These are phyloP conservation scores for Rachicladosporium sp. DNA, from an alignment of 2,329 filamentous ascomycete species.

Conservation along the genomic window DNA sequence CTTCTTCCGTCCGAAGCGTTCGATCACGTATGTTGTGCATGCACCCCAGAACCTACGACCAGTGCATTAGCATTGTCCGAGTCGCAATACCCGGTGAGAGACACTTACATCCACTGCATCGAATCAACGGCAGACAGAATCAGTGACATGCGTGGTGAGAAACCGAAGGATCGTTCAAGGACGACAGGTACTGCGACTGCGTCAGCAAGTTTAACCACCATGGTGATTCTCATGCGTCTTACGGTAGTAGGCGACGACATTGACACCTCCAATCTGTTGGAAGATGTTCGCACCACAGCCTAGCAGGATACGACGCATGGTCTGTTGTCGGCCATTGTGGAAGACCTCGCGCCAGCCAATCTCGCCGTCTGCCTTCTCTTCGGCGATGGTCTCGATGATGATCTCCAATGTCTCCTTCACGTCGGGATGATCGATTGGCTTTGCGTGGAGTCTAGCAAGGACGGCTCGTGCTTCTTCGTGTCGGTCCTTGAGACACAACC, in stretches of 20 bases:
- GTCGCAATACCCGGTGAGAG: too few relatives aligned
- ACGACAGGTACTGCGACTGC: conserved; percentile 8
- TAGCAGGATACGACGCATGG: conserved; percentile 52
- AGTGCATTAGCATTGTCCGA: too few relatives aligned
- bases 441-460: conserved; percentile 6
- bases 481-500: conserved; percentile 9
- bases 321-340: conserved; percentile 30
- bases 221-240: too few relatives aligned
- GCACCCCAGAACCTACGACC: conserved; percentile 4
- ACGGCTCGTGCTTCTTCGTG: conserved; percentile 9
- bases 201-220: not conserved
- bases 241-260: not conserved
- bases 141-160: conserved; percentile 7
- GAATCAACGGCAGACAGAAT: conserved; percentile 8
- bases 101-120: conserved; percentile 10
- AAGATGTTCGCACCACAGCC: conserved; percentile 33
- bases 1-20: conserved; percentile 7
- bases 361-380: conserved; percentile 8
- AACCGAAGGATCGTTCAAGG: conserved; percentile 9
- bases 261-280: conserved; percentile 9
- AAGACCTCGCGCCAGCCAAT: conserved; percentile 8
- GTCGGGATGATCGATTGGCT: conserved; percentile 5
- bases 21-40: conserved; percentile 5
- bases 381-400: conserved; percentile 9
- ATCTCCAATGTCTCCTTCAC: conserved; percentile 7